These are phyloP conservation scores for Podila epicladia DNA, from an alignment of 192 early-diverging fungal genomes.

Conservation along the genomic window DNA sequence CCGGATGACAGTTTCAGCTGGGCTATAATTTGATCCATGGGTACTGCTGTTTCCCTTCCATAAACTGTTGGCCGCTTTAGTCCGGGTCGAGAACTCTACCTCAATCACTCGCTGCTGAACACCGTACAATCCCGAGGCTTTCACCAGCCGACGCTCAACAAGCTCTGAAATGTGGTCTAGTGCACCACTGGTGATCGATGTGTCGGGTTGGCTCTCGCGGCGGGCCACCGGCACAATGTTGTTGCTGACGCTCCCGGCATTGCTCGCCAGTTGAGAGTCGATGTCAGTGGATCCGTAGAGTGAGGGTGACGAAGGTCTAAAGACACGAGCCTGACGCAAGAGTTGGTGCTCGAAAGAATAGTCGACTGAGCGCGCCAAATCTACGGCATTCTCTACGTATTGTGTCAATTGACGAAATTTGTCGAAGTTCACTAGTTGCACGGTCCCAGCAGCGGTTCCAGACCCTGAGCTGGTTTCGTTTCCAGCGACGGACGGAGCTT, in stretches of 20 bases:
- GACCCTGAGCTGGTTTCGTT: background rate
- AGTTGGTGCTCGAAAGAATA: conserved; percentile 59
- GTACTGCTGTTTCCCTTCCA: conserved; percentile 17
- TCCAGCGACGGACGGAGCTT: background rate
- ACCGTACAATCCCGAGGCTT: conserved; percentile 39
- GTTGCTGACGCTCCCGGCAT: background rate
- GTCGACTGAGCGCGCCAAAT: conserved; percentile 41
- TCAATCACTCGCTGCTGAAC: conserved; percentile 34
- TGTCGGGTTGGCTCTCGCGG: background rate
- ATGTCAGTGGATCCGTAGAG: background rate
- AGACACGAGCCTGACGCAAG: conserved; percentile 40
- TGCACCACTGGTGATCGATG: conserved; percentile 5
- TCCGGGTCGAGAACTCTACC: conserved; percentile 29
- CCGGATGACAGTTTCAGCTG: conserved; percentile 31
- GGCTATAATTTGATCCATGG: conserved; percentile 2
- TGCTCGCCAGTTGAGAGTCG: background rate
- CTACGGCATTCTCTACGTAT: conserved; percentile 47
- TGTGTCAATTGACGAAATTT: conserved; percentile 56
- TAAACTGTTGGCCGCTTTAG: conserved; percentile 9
- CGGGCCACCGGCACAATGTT: background rate
- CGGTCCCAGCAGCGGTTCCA: background rate
- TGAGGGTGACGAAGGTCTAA: conserved; percentile 28
- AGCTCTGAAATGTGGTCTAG: conserved; percentile 44
- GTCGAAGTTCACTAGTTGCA: conserved; percentile 56
- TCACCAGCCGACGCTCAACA: conserved; percentile 34